Percentiles rank a stretch among this genome's conserved stretches.
Evolutionary conservation across 1,139 yeast species (phyloP).

Genomic region (Candida sojae): DNA sequence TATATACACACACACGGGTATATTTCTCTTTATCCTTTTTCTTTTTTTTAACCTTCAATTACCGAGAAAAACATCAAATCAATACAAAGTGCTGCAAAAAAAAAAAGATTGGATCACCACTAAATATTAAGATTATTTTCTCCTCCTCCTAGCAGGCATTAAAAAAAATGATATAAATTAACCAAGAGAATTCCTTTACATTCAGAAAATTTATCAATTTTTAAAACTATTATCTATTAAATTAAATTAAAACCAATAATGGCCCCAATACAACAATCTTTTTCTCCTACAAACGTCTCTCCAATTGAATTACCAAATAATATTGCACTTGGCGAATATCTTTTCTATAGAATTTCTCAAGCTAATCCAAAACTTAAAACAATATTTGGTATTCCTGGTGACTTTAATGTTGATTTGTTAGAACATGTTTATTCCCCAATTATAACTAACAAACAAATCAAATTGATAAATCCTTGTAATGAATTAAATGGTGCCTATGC

Average conservation of each 20-base stretch:
- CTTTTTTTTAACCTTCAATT: neutral
- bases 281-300: neutral
- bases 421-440: conserved; percentile 36
- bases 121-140: no score
- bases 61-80: neutral
- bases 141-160: no score
- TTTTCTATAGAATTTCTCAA: conserved; percentile 36
- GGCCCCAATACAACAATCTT: conserved; percentile 5
- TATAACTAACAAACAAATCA: conserved; percentile 21
- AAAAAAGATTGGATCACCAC: no score
- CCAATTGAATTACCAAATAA: conserved; percentile 6
- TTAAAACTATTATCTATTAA: neutral
- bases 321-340: conserved; percentile 41
- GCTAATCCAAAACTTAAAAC: conserved; percentile 38
- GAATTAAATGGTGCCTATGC: conserved; percentile 61
- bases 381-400: conserved; percentile 46
- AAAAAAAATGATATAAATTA: no score
- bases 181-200: no score
- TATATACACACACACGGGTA: no score
- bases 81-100: no score
- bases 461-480: conserved; percentile 35
- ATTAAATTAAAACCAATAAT: neutral
- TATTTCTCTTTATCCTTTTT: neutral
- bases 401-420: conserved; percentile 38
- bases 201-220: neutral